phyloP scores from a whole-genome alignment of 208 protist genomes.

The Zelonia costaricensis region DNA sequence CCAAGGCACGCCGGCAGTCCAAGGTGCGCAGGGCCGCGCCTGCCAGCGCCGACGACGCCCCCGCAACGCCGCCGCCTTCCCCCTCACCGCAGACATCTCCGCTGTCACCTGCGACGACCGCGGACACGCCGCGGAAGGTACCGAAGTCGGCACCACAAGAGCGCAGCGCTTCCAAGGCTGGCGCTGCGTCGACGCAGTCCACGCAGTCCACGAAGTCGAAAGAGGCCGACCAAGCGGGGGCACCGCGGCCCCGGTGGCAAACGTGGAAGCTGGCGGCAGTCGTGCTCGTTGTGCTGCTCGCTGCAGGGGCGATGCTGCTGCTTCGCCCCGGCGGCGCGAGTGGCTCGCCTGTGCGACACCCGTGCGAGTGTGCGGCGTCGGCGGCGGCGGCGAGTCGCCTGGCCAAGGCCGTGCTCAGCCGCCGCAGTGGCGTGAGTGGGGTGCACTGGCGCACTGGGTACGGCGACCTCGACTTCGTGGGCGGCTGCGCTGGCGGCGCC shows the following conservation, averaged over 20 bases:
- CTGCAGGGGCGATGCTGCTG: neutral
- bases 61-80: too few relatives aligned
- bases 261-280: neutral
- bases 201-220: neutral
- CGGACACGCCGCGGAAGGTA: too few relatives aligned
- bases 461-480: conserved; percentile 10
- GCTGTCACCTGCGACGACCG: too few relatives aligned
- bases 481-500: conserved; percentile 4
- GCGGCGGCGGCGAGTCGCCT: conserved; percentile 15
- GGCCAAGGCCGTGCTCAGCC: conserved; percentile 24
- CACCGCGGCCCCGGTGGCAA: too few relatives aligned
- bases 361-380: conserved; percentile 17
- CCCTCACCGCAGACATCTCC: too few relatives aligned
- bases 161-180: too few relatives aligned
- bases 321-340: too few relatives aligned
- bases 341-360: conserved; percentile 5
- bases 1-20: too few relatives aligned
- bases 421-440: conserved; percentile 33
- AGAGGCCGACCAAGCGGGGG: neutral
- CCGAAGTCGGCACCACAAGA: too few relatives aligned
- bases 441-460: conserved; percentile 25
- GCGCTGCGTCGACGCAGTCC: too few relatives aligned
- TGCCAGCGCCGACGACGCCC: too few relatives aligned
- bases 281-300: neutral
- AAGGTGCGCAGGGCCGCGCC: too few relatives aligned